phyloP scores from a whole-genome alignment of 805 yeast genomes.

The Candida vartiovaarae region DNA sequence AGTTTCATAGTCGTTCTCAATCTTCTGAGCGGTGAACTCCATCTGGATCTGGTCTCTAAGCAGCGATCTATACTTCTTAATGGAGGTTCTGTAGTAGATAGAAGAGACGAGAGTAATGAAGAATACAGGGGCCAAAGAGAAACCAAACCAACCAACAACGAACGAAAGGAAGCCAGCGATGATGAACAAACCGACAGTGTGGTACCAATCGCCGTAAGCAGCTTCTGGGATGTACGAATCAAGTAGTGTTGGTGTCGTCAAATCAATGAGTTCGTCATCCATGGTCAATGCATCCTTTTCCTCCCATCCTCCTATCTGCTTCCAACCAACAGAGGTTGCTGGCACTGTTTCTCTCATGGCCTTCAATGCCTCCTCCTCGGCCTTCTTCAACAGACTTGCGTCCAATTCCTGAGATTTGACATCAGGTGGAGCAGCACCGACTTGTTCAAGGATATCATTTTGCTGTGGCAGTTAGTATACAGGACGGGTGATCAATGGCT shows the following conservation, averaged over 20 bases:
- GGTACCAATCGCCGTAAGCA: slow-evolving; percentile 95
- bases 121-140: slow-evolving; percentile 77
- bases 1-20: slow-evolving; percentile 86
- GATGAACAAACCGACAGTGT: slow-evolving; percentile 67
- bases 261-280: slow-evolving; percentile 68
- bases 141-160: slow-evolving; percentile 67
- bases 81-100: slow-evolving; percentile 73
- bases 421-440: slow-evolving; percentile 1
- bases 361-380: slow-evolving; percentile 21
- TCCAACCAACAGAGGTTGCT: slow-evolving; percentile 86
- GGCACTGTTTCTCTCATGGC: slow-evolving; percentile 42
- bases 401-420: slow-evolving; percentile 11
- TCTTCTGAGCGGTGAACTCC: slow-evolving; percentile 70
- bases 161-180: slow-evolving; percentile 69
- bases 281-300: slow-evolving; percentile 53
- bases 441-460: slow-evolving; percentile 14
- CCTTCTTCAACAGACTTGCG: slow-evolving; percentile 15
- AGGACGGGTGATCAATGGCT: background rate
- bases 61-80: slow-evolving; percentile 67
- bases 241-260: slow-evolving; percentile 64
- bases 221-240: slow-evolving; percentile 71
- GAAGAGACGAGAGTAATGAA: slow-evolving; percentile 57
- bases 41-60: slow-evolving; percentile 80
- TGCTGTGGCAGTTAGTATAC: slow-evolving; percentile 9
- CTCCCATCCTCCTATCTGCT: slow-evolving; percentile 85